Base-by-base conservation (phyloP, 371 early-diverging fungal genomes). In the Umbelopsis sp. region DNA sequence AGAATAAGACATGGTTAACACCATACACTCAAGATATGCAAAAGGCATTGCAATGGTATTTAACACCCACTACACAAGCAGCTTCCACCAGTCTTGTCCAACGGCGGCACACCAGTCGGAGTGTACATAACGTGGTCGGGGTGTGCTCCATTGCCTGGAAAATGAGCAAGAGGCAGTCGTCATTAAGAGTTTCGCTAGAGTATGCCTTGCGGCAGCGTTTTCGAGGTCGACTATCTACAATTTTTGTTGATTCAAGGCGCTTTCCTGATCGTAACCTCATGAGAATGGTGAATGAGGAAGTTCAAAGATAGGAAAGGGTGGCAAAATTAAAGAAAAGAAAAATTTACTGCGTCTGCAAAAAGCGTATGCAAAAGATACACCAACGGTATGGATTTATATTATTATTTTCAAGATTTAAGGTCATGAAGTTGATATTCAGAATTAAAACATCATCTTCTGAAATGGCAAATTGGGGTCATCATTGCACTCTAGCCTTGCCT, bases 401-500 rank as follows among this genome's bases (percentile, higher is more conserved):
- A 10, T 41, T 41, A 10, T 41, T 12, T 41, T 41, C 41, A 41
- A 1, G 41, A 41, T 41, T 41, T 41, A 41, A 41, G 41, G 41
- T 12, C 10, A 41, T 41, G 41, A 41, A 41, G 2, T 5, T 41
- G 41, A 2, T 7, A 12, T 41, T 41, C 41, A 41, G 7, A 4
- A 1, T 18, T 16, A 48, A n/a, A 45, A 48, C 14, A 48, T n/a
- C 18, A 16, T 20, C 20, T 48, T 48, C 20, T n/a, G 16, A 2
- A 1, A 0, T 16, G 7, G 48, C 48, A 48, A n/a, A 14, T 45
- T n/a, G 0, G 8, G 16, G 1, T 20, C 20, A 48, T n/a, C 20
- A 38, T 38, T 66, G 45, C 8, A 66, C 69, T 65, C 71, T 65
- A 16, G 69, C 72, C 45, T 74, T 74, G 52, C 71, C 75, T 68